Percentiles rank a stretch among this genome's conserved stretches.
Evolutionary conservation across 805 yeast genomes (phyloP).

Genomic region (Dipodascus geniculatus): DNA sequence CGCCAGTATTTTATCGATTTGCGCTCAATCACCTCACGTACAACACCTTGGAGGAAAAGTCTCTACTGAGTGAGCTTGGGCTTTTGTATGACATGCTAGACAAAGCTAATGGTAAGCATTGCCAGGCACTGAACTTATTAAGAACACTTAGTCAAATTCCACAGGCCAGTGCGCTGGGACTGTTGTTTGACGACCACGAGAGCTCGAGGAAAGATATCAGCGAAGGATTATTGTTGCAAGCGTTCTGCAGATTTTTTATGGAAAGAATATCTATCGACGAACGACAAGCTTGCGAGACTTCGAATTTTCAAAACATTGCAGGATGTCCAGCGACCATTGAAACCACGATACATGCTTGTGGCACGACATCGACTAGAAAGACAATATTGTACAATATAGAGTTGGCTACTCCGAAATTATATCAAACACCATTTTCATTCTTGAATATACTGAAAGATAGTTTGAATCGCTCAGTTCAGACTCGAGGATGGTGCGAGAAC

Average conservation of each 20-base stretch:
- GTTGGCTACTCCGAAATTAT: constrained; percentile 8
- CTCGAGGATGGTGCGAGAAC: constrained; percentile 40
- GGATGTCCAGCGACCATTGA: constrained; percentile 14
- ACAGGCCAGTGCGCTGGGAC: constrained; percentile 40
- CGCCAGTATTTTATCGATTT: constrained; percentile 59
- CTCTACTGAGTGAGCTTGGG: constrained; percentile 71
- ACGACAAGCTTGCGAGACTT: constrained; percentile 8
- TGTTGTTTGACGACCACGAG: constrained; percentile 35
- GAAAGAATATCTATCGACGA: constrained; percentile 43
- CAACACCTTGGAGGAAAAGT: constrained; percentile 21
- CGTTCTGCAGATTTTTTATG: constrained; percentile 49
- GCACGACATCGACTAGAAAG: constrained; percentile 12
- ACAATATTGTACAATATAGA: constrained; percentile 16
- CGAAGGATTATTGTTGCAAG: constrained; percentile 28
- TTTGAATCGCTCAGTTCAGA: constrained; percentile 24
- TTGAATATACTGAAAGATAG: constrained; percentile 14
- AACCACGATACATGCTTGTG: constrained; percentile 17
- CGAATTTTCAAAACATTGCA: constrained; percentile 5
- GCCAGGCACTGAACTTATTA: constrained; percentile 73
- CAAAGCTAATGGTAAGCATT: constrained; percentile 67
- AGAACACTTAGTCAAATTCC: constrained; percentile 35
- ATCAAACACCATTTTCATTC: constrained; percentile 8
- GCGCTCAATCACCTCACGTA: constrained; percentile 37
- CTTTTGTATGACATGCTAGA: constrained; percentile 84
- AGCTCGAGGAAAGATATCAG: constrained; percentile 8